Conservation (phyloP, 176 grass and related monocot species). For the Oryza coarctata region DNA sequence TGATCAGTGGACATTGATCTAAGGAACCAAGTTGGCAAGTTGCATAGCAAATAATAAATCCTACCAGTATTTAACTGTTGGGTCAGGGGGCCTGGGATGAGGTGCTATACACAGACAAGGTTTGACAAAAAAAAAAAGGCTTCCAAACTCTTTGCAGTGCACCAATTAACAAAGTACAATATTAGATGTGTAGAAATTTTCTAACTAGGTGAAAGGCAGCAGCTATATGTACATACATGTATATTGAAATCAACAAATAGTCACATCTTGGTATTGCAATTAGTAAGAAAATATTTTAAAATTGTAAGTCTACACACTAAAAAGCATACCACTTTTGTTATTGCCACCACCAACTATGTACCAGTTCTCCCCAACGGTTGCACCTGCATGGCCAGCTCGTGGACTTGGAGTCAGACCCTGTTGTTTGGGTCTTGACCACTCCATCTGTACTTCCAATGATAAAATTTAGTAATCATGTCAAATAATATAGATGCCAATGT, state of each 20-base stretch:
- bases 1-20: not conserved
- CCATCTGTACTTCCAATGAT: slow-evolving; percentile 61
- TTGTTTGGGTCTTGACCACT: slow-evolving; percentile 84
- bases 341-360: slow-evolving; percentile 96
- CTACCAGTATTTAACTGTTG: not conserved
- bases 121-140: not conserved
- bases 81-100: slow-evolving; percentile 21
- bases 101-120: not conserved
- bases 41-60: slow-evolving; percentile 6
- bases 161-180: not conserved
- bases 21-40: slow-evolving; percentile 6
- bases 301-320: not conserved
- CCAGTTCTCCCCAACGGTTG: slow-evolving; percentile 84
- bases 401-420: slow-evolving; percentile 75
- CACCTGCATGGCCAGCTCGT: slow-evolving; percentile 87
- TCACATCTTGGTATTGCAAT: not conserved
- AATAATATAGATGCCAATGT: not conserved
- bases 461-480: slow-evolving; percentile 28
- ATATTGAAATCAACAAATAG: slow-evolving; percentile 15
- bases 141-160: slow-evolving; percentile 4
- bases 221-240: slow-evolving; percentile 4
- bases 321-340: slow-evolving; percentile 81
- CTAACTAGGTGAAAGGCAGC: not conserved
- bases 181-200: not conserved
- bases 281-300: slow-evolving; percentile 22